Percentiles rank a stretch among this genome's conserved stretches.
Evolutionary conservation across 768 basidiomycete species (phyloP).

Genomic region (Podaxis sp.): DNA sequence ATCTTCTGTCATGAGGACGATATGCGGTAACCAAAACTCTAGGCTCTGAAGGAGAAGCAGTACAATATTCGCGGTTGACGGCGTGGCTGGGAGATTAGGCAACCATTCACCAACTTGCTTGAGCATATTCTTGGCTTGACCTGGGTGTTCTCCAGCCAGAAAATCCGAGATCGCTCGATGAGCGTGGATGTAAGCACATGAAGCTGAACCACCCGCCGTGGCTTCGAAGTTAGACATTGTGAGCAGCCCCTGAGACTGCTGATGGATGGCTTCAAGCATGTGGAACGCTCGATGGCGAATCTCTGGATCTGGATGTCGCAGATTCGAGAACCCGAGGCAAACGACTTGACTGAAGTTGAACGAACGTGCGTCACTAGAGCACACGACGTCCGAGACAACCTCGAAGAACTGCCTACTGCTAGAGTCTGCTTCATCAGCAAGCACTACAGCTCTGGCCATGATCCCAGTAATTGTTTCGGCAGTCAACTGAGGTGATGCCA

Average conservation of each 20-base stretch:
- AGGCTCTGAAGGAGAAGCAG: conserved; percentile 74
- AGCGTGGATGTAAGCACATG: conserved; percentile 78
- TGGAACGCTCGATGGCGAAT: conserved; percentile 78
- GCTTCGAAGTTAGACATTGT: conserved; percentile 75
- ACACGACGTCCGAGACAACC: conserved; percentile 70
- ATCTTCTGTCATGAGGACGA: conserved; percentile 67
- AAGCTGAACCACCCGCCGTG: conserved; percentile 66
- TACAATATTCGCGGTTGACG: conserved; percentile 43
- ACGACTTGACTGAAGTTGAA: conserved; percentile 75
- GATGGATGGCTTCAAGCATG: conserved; percentile 72
- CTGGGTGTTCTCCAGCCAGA: conserved; percentile 75
- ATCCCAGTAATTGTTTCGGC: conserved; percentile 60
- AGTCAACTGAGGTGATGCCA: conserved; percentile 58
- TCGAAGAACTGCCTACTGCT: conserved; percentile 75
- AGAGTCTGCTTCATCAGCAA: conserved; percentile 50
- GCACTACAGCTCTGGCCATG: conserved; percentile 67
- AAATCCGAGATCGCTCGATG: conserved; percentile 76
- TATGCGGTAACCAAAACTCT: conserved; percentile 80
- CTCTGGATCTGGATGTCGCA: conserved; percentile 65
- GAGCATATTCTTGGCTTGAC: conserved; percentile 63
- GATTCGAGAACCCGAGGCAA: conserved; percentile 81
- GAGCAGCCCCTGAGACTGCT: conserved; percentile 63
- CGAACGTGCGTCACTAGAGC: conserved; percentile 48
- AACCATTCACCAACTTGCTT: conserved; percentile 72
- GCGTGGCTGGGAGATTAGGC: conserved; percentile 56